A percentile compares a stretch with the other conserved stretches of the same genome.
phyloP scores from a whole-genome alignment of 2,329 filamentous ascomycete species.

The Clathrospora elynae region DNA sequence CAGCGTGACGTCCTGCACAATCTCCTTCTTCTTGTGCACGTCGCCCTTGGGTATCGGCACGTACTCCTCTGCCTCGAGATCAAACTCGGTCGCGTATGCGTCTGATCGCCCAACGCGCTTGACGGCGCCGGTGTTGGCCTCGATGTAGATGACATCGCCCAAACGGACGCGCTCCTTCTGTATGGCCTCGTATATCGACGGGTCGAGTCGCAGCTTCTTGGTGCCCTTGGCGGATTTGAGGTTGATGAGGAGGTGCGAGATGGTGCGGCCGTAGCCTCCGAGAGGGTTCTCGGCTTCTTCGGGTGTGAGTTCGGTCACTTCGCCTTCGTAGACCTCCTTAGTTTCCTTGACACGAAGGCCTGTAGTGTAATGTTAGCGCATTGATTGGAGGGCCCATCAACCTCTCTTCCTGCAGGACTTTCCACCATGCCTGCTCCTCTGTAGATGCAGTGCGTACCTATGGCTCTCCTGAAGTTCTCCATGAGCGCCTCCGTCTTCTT shows the following conservation, averaged over 20 bases:
- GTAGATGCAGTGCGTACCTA: constrained; percentile 62
- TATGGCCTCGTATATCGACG: constrained; percentile 98
- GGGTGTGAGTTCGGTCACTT: constrained; percentile 95
- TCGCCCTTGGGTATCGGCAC: constrained; percentile 98
- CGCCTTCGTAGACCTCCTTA: constrained; percentile 98
- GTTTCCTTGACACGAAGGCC: constrained; percentile 93
- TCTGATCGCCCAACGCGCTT: constrained; percentile 96
- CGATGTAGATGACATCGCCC: constrained; percentile 98
- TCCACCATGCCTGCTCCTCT: too few relatives aligned
- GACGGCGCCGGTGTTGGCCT: constrained; percentile 97
- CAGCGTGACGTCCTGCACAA: constrained; percentile 96
- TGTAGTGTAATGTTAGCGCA: constrained; percentile 32
- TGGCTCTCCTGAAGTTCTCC: constrained; percentile 98
- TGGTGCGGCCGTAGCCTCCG: constrained; percentile 95
- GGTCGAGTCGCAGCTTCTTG: constrained; percentile 95
- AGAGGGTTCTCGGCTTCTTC: constrained; percentile 98
- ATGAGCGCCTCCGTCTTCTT: constrained; percentile 99
- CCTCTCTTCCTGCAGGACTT: too few relatives aligned
- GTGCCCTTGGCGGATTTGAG: constrained; percentile 95
- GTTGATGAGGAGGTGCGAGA: constrained; percentile 91
- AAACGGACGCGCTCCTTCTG: constrained; percentile 97
- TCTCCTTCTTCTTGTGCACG: constrained; percentile 99
- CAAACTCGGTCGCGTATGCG: constrained; percentile 97
- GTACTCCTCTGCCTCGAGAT: constrained; percentile 98
- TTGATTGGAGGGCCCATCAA: not conserved